These are phyloP conservation scores for Periconia sp. DNA, from an alignment of 2,329 filamentous ascomycete genomes.

Conservation along the genomic window DNA sequence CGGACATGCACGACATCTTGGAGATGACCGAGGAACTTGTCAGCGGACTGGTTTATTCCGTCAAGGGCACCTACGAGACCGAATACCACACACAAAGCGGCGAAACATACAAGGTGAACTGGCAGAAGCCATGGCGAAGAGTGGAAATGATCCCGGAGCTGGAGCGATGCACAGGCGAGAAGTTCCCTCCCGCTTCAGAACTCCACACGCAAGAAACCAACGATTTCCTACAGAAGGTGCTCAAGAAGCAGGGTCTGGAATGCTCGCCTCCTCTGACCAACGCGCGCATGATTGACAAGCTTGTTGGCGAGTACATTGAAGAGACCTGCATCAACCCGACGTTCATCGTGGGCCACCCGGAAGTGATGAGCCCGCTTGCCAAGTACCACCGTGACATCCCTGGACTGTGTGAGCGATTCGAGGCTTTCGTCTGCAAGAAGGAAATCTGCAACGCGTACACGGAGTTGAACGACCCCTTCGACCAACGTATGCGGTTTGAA, in stretches of 20 bases:
- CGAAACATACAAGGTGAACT: constrained; percentile 89
- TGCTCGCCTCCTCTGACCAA: constrained; percentile 91
- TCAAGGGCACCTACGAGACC: constrained; percentile 84
- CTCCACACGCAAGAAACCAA: constrained; percentile 89
- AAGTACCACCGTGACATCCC: constrained; percentile 75
- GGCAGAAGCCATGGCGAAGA: constrained; percentile 89
- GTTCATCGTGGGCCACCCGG: constrained; percentile 79
- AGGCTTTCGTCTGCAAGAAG: constrained; percentile 96
- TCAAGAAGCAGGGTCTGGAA: constrained; percentile 88
- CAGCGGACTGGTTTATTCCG: constrained; percentile 81
- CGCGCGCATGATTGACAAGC: constrained; percentile 92
- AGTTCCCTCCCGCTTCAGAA: constrained; percentile 79
- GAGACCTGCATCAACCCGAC: constrained; percentile 91
- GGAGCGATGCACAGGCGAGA: constrained; percentile 86
- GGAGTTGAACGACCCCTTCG: constrained; percentile 95
- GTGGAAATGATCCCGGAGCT: constrained; percentile 91
- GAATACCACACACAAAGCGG: constrained; percentile 84
- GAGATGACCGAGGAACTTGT: constrained; percentile 91
- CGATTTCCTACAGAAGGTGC: constrained; percentile 72
- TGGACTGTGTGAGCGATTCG: constrained; percentile 82
- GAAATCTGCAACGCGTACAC: constrained; percentile 97
- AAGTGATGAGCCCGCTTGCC: constrained; percentile 92
- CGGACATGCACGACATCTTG: constrained; percentile 79
- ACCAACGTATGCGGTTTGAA: constrained; percentile 76
- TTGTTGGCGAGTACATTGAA: constrained; percentile 89